Percentiles rank a stretch among this genome's conserved stretches.
Conservation (phyloP, 1,139 yeast genomes). For the Diutina rugosa region DNA sequence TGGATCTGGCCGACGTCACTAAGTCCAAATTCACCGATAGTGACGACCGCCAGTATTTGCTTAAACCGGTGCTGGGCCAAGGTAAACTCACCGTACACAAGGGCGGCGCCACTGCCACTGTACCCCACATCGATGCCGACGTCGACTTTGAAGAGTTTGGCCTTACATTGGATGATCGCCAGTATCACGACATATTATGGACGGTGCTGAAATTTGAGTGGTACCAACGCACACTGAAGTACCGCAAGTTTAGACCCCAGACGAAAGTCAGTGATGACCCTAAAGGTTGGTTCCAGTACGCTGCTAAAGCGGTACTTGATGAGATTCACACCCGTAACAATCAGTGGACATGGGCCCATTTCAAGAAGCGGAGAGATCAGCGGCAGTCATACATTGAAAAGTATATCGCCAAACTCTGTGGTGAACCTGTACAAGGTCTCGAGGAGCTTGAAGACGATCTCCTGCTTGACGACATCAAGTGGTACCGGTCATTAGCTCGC, state of each 20-base stretch:
- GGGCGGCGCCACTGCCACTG: conserved; percentile 49
- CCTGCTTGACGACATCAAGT: conserved; percentile 66
- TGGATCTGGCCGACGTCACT: conserved; percentile 24
- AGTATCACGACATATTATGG: conserved; percentile 72
- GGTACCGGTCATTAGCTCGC: conserved; percentile 74
- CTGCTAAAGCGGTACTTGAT: conserved; percentile 56
- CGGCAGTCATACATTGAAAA: conserved; percentile 54
- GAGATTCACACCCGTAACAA: conserved; percentile 75
- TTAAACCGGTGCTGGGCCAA: conserved; percentile 81
- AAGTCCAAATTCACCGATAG: conserved; percentile 3
- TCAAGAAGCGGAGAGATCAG: conserved; percentile 59
- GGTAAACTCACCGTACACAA: conserved; percentile 81
- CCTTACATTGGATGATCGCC: conserved; percentile 69
- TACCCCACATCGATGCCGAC: conserved; percentile 68
- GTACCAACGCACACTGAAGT: conserved; percentile 65
- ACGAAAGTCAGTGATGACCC: conserved; percentile 55
- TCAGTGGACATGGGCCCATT: conserved; percentile 83
- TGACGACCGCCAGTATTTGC: conserved; percentile 43
- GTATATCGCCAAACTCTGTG: conserved; percentile 45
- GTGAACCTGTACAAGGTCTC: conserved; percentile 19
- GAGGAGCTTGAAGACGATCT: conserved; percentile 45
- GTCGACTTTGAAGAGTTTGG: conserved; percentile 81
- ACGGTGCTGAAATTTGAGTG: conserved; percentile 75
- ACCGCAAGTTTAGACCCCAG: conserved; percentile 58
- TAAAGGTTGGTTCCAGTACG: conserved; percentile 68